A percentile compares a stretch with the other conserved stretches of the same genome.
phyloP scores from a whole-genome alignment of 768 basidiomycete species.

The Floccularia luteovirens region DNA sequence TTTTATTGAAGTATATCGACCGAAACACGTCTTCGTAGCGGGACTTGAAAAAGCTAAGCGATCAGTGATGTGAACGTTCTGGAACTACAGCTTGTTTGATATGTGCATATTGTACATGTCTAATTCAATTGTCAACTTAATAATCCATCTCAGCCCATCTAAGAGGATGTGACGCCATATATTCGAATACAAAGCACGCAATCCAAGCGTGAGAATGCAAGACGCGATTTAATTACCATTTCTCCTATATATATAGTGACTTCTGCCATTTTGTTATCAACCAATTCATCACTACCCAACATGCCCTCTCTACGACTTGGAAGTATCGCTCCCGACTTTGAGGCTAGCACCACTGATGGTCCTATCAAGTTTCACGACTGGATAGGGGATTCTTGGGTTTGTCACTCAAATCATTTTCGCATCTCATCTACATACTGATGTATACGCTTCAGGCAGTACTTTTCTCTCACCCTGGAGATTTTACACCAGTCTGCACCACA shows the following conservation, averaged over 20 bases:
- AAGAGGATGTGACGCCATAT: too few species aligned
- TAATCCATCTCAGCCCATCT: too few species aligned
- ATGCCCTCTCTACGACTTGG: constrained; percentile 72
- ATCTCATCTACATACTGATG: background rate
- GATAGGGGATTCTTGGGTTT: constrained; percentile 84
- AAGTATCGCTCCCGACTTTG: constrained; percentile 84
- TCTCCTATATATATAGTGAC: background rate
- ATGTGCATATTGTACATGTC: too few species aligned
- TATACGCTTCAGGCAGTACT: constrained; percentile 56
- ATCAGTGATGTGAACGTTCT: too few species aligned
- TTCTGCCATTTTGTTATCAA: background rate
- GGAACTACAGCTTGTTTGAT: too few species aligned
- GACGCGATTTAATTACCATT: constrained; percentile 37
- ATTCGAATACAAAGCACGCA: constrained; percentile 25
- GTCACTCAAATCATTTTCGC: constrained; percentile 9
- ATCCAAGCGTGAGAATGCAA: constrained; percentile 56
- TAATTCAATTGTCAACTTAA: too few species aligned
- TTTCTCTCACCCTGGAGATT: constrained; percentile 94
- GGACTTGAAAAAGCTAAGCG: too few species aligned
- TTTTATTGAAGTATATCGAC: constrained; percentile 90
- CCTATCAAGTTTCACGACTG: constrained; percentile 90
- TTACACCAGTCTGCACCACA: constrained; percentile 93
- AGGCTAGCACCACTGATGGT: constrained; percentile 84
- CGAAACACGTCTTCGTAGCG: too few species aligned
- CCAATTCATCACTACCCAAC: constrained; percentile 6